Evolutionary conservation across 2,329 filamentous ascomycete species (phyloP), one percentile per base, ranked within the genome.

Genomic region (Penicillium olsonii): DNA sequence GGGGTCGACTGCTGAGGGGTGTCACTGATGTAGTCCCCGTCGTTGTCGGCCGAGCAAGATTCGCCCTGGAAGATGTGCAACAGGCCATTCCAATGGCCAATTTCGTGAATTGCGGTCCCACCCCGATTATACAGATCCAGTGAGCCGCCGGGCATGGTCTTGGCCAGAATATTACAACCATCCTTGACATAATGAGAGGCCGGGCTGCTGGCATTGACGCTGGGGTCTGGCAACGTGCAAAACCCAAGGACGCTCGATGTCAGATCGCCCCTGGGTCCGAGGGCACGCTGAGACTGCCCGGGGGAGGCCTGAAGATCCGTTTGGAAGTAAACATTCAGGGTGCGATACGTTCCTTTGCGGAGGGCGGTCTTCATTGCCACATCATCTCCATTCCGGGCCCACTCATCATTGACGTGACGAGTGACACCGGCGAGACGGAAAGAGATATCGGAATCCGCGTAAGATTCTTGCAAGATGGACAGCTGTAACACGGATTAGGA

Each of bases 321-420:
- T 64, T 83, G 78, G 69, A 83, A 84, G 69, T 83, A 84, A 51
- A 84, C 69, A 64, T 84, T 84, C 29, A 84, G 72, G 1, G 76
- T 75, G 33, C 60, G 54, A 66, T 84, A 84, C 33, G 64, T 76
- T 43, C 82, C 81, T 50, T 74, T 68, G 18, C 80, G 78, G 2
- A 84, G 75, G 2, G 75, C 65, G 19, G 66, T 62, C 64, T 84
- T 84, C 77, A 83, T 80, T 9, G 55, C 70, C 39, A 75, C 61
- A 55, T 78, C 76, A 59, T 77, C 74, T 19, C 64, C 64, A 47
- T 75, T 77, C 27, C 69, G 71, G 26, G 81, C 80, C 81, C 81
- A 84, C 38, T 68, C 68, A 56, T 81, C 75, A 67, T 82, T 83
- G 49, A 74, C 68, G 29, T 73, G 79, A 56, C 75, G 79, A 19